A percentile compares a stretch with the other conserved stretches of the same genome.
These are phyloP conservation scores for Trichosporon coremiiforme DNA, from an alignment of 1,284 basidiomycete species.

Conservation along the genomic window DNA sequence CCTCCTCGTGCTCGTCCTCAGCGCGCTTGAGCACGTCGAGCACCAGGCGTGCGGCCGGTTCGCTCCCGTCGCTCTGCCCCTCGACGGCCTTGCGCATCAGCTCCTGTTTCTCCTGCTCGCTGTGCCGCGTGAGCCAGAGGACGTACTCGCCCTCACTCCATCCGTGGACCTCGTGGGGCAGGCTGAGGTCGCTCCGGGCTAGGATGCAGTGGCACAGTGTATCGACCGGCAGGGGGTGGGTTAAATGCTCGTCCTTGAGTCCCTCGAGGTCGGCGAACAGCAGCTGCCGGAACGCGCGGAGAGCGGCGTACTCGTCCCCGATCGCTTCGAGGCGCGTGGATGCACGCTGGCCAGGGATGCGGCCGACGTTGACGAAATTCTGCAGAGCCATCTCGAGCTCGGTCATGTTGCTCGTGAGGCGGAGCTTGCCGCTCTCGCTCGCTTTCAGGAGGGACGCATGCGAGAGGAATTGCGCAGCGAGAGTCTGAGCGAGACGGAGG, in stretches of 20 bases:
- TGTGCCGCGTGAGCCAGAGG: conserved; percentile 53
- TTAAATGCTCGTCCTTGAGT: conserved; percentile 67
- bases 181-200: conserved; percentile 78
- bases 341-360: conserved; percentile 61
- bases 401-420: conserved; percentile 91
- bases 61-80: conserved; percentile 38
- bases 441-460: conserved; percentile 84
- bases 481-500: conserved; percentile 12
- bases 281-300: conserved; percentile 75
- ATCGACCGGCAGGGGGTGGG: conserved; percentile 71
- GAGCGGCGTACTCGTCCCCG: conserved; percentile 74
- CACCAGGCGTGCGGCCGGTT: neutral
- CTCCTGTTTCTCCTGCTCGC: conserved; percentile 42
- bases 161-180: conserved; percentile 82
- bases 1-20: neutral
- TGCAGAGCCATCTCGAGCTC: conserved; percentile 87
- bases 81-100: conserved; percentile 51
- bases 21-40: neutral
- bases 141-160: conserved; percentile 89
- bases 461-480: conserved; percentile 64
- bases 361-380: conserved; percentile 65
- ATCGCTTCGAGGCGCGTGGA: conserved; percentile 68
- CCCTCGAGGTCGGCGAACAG: conserved; percentile 78
- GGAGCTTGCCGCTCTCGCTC: conserved; percentile 85
- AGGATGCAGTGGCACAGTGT: conserved; percentile 88